Conservation (phyloP, 441 rosid species). For the Populus trichocarpa region DNA sequence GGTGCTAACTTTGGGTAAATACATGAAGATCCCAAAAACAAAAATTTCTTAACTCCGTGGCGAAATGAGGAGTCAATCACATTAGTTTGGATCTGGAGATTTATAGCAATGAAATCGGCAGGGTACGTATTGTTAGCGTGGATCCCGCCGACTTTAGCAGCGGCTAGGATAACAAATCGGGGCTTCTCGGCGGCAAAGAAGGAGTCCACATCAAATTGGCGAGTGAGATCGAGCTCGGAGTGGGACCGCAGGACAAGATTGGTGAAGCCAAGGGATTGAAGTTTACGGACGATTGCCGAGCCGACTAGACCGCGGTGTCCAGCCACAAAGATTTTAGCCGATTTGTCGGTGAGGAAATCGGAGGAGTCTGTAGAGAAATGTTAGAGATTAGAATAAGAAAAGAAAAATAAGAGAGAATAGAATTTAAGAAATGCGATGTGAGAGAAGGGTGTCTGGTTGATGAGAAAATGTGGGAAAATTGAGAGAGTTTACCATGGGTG, state of each 20-base stretch:
- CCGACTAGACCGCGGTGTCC: slow-evolving; percentile 92
- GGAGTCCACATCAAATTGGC: slow-evolving; percentile 65
- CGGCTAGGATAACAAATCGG: slow-evolving; percentile 60
- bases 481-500: slow-evolving; percentile 6
- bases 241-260: slow-evolving; percentile 66
- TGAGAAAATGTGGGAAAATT: background rate
- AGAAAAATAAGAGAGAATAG: background rate
- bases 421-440: background rate
- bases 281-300: slow-evolving; percentile 74
- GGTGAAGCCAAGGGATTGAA: slow-evolving; percentile 47
- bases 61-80: slow-evolving; percentile 76
- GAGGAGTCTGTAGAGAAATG: slow-evolving; percentile 15
- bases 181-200: slow-evolving; percentile 70
- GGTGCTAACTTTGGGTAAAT: slow-evolving; percentile 93
- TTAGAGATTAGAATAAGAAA: background rate
- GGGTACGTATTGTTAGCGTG: slow-evolving; percentile 95
- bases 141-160: slow-evolving; percentile 94
- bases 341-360: slow-evolving; percentile 53
- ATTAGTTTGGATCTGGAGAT: slow-evolving; percentile 93
- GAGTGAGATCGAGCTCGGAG: slow-evolving; percentile 71
- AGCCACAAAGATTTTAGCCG: slow-evolving; percentile 79
- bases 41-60: slow-evolving; percentile 65
- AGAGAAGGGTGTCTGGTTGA: background rate
- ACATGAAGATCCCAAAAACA: slow-evolving; percentile 94
- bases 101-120: slow-evolving; percentile 81